Evolutionary conservation across 2,329 filamentous ascomycete genomes (phyloP).

Genomic region (Trichoderma aggressivum): DNA sequence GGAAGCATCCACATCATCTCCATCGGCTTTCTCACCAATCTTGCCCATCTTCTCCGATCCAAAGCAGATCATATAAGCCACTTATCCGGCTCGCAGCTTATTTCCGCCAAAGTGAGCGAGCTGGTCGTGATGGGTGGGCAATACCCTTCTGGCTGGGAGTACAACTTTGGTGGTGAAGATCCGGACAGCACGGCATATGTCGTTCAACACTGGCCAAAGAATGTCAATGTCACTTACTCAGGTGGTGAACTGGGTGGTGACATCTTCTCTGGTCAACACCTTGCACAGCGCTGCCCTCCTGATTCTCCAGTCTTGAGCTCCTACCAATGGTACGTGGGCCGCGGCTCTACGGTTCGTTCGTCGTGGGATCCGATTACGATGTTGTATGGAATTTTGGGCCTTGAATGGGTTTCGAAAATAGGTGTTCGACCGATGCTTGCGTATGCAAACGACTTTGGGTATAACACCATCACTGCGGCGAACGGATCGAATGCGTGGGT

Average conservation of each 20-base stretch:
- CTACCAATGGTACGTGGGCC: slow-evolving; percentile 4
- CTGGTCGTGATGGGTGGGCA: neutral
- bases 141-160: slow-evolving; percentile 11
- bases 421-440: neutral
- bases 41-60: neutral
- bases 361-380: slow-evolving; percentile 3
- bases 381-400: neutral
- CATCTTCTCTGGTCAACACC: neutral
- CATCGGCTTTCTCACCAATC: neutral
- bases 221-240: neutral
- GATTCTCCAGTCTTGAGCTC: slow-evolving; percentile 3
- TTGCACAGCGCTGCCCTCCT: neutral
- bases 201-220: neutral
- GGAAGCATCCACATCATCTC: slow-evolving; percentile 8
- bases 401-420: neutral
- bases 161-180: neutral
- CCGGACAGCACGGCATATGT: neutral
- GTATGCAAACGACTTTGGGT: neutral
- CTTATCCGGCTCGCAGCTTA: neutral
- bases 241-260: neutral
- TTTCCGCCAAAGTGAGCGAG: neutral
- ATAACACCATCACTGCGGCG: neutral
- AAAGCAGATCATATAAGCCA: slow-evolving; percentile 2
- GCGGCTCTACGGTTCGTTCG: neutral
- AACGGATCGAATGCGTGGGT: slow-evolving; percentile 4